Evolutionary conservation across 225 moss, liverwort and hornwort genomes (phyloP).

Genomic region (Rhytidiadelphus loreus): DNA sequence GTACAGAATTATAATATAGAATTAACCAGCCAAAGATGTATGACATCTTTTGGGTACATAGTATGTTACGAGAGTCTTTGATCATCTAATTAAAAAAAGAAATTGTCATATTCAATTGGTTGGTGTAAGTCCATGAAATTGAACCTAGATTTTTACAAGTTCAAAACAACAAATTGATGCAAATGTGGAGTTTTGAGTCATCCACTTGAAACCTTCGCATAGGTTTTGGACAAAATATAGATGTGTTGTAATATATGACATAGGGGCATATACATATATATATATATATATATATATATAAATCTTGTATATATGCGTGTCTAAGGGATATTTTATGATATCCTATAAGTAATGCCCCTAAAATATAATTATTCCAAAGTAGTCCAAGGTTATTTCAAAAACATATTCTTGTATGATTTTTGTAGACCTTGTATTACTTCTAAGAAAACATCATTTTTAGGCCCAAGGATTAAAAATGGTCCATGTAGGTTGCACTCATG

Average conservation of each 20-base stretch:
- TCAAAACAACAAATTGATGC: not conserved
- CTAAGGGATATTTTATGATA: not conserved
- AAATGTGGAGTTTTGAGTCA: not conserved
- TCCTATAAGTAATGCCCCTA: not conserved
- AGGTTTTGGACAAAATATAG: not conserved
- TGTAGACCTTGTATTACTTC: not conserved
- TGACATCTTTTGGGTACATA: no score
- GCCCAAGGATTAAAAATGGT: not conserved
- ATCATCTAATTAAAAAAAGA: not conserved
- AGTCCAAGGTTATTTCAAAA: not conserved
- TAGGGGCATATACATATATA: not conserved
- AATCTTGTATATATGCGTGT: rapidly evolving
- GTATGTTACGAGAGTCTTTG: no score
- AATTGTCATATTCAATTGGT: not conserved
- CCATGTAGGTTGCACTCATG: not conserved
- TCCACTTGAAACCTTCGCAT: no score
- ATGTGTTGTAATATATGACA: not conserved
- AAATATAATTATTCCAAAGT: not conserved
- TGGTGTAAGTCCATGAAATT: not conserved
- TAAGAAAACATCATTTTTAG: not conserved
- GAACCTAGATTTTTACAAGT: not conserved
- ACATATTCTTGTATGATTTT: not conserved
- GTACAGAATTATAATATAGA: no score
- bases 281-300: no score
- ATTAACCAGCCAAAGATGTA: no score